phyloP scores from a whole-genome alignment of 106 monocot species.

The Posidonia australis region DNA sequence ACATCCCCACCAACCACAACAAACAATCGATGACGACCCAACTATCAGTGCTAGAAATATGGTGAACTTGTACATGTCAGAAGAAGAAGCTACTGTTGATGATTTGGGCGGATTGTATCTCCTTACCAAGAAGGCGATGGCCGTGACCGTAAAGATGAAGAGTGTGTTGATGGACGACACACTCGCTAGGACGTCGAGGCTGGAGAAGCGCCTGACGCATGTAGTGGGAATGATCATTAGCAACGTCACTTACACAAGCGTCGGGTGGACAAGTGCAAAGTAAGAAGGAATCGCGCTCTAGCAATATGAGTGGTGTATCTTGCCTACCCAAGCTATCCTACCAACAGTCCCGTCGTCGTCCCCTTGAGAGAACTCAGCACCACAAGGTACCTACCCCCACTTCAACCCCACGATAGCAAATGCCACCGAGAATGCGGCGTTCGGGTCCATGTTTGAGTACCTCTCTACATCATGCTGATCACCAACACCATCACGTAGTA shows the following conservation, averaged over 20 bases:
- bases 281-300: conserved; percentile 9
- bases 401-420: conserved; percentile 61
- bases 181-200: conserved; percentile 6
- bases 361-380: conserved; percentile 77
- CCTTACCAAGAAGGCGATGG: conserved; percentile 7
- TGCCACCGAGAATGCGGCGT: conserved; percentile 64
- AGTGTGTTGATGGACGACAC: conserved; percentile 7
- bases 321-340: conserved; percentile 2
- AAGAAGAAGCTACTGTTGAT: too few species aligned
- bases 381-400: conserved; percentile 74
- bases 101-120: not conserved
- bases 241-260: conserved; percentile 11
- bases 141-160: conserved; percentile 7
- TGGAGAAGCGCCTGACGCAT: conserved; percentile 9
- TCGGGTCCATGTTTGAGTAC: conserved; percentile 42
- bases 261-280: conserved; percentile 10
- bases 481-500: conserved; percentile 71
- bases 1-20: conserved; percentile 37
- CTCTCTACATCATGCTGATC: conserved; percentile 64
- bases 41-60: conserved; percentile 21
- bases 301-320: conserved; percentile 9
- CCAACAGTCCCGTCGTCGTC: conserved; percentile 53
- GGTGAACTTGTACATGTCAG: not conserved
- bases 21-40: conserved; percentile 25
- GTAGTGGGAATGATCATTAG: not conserved